A percentile compares a stretch with the other conserved stretches of the same genome.
Evolutionary conservation across 2,329 filamentous ascomycete genomes (phyloP).

Genomic region (Penicillium sp.): DNA sequence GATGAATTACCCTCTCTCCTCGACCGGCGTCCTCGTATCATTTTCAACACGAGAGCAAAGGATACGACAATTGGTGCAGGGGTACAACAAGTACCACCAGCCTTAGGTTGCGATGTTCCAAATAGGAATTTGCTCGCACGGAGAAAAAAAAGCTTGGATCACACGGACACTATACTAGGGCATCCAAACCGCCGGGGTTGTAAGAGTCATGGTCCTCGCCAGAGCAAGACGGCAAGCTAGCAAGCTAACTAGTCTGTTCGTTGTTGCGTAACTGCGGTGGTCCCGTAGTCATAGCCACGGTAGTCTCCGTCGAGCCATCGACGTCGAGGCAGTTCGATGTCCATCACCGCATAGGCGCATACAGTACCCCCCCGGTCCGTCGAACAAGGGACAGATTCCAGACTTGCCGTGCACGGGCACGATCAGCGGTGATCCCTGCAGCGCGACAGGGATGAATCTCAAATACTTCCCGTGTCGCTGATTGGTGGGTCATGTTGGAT

Average conservation of each 20-base stretch:
- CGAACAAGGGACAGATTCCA: conserved; percentile 4
- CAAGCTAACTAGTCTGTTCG: background rate
- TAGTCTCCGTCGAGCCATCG: background rate
- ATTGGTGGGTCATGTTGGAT: conserved; percentile 24
- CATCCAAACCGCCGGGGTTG: background rate
- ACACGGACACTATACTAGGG: background rate
- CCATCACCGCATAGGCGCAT: too few species aligned
- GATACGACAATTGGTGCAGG: background rate
- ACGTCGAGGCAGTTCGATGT: background rate
- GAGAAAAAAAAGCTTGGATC: background rate
- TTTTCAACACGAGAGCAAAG: background rate
- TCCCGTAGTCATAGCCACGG: background rate
- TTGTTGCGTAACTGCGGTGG: background rate
- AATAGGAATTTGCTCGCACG: background rate
- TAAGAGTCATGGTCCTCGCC: background rate
- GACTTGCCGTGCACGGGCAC: conserved; percentile 23
- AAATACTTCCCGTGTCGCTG: conserved; percentile 34
- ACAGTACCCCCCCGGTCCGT: background rate
- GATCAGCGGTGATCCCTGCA: conserved; percentile 32
- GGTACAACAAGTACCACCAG: background rate
- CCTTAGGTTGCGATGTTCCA: background rate
- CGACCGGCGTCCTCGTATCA: background rate
- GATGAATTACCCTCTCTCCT: background rate
- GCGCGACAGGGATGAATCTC: conserved; percentile 35
- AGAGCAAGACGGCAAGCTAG: background rate